Base-by-base conservation (phyloP, 75 land plant species). In the Pinus albicaulis region DNA sequence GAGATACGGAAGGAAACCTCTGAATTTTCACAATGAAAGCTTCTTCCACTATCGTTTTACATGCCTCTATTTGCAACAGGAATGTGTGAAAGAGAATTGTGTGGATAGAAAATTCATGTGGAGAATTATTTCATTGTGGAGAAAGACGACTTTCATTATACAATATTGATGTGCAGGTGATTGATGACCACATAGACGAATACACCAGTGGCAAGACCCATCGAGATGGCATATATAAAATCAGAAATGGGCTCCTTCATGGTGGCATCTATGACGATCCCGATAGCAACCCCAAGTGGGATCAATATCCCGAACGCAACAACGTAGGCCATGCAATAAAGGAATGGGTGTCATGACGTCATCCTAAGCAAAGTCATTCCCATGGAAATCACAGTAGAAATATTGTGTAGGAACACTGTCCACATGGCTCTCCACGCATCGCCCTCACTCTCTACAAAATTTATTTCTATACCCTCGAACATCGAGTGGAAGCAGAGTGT, bases 231-330 rank as follows among this genome's bases (percentile, higher is more conserved):
- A 28, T 79, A 93, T 17, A 89, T 82, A 96, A 24, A 95, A 60
- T 93, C 90, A 6, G 89, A 92, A 36, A 78, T 78, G 0, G 17
- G 24, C 5, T 93, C 93, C 34, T 89, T 66, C 11, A 90, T 82
- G 0, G 94, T 91, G 57, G 91, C 81, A 74, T 93, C 86, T 14
- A 93, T 91, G 16, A 89, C 36, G 58, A 95, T 95, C 0, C 98
- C 93, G 23, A 93, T 93, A 20, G 82, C 92, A 12, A 93, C 88
- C 0, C 98, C 96, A 41, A 95, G 61, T 20, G 96, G 92, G 57
- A 81, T 89, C 0, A 96, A 95, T 28, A 95, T 86, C 41, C 92
- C 93, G 55, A 95, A 95, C 2, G 96, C 96, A 57, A 95, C 93
- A 16, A 94, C 82, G 44, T 93, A 95, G 20, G 86, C 80, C 14